phyloP scores from a whole-genome alignment of 2,329 filamentous ascomycete genomes.

The Fusarium concolor region DNA sequence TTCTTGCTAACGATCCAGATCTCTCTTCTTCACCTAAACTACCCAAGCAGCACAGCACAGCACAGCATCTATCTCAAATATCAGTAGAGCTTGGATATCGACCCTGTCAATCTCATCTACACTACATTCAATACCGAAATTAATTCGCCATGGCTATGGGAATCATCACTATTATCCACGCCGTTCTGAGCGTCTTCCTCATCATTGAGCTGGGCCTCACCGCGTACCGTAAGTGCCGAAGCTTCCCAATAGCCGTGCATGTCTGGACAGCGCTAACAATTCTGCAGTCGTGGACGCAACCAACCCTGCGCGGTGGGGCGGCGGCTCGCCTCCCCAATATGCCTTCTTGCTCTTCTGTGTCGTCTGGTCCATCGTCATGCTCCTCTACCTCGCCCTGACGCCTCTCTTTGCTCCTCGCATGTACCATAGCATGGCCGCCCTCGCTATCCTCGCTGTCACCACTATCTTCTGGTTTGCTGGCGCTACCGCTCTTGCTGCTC shows the following conservation, averaged over 20 bases:
- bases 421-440: slow-evolving; percentile 73
- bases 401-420: slow-evolving; percentile 71
- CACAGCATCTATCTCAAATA: background rate
- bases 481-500: slow-evolving; percentile 79
- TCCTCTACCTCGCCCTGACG: slow-evolving; percentile 76
- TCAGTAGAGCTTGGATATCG: background rate
- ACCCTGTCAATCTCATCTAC: background rate
- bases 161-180: slow-evolving; percentile 72
- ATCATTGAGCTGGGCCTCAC: slow-evolving; percentile 81
- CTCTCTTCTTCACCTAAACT: slow-evolving; percentile 1
- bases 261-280: background rate
- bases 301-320: slow-evolving; percentile 40
- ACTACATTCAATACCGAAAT: background rate
- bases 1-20: slow-evolving; percentile 1
- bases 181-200: slow-evolving; percentile 73
- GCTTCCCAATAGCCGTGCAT: background rate
- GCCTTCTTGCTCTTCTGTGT: slow-evolving; percentile 85
- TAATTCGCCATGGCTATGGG: slow-evolving; percentile 60
- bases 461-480: slow-evolving; percentile 93
- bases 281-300: slow-evolving; percentile 52
- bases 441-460: slow-evolving; percentile 77
- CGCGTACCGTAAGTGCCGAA: slow-evolving; percentile 70
- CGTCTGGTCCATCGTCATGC: slow-evolving; percentile 79
- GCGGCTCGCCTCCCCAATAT: slow-evolving; percentile 64
- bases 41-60: background rate